These are phyloP conservation scores for Flaveria robusta DNA, from an alignment of 129 eudicot genomes.

Conservation along the genomic window DNA sequence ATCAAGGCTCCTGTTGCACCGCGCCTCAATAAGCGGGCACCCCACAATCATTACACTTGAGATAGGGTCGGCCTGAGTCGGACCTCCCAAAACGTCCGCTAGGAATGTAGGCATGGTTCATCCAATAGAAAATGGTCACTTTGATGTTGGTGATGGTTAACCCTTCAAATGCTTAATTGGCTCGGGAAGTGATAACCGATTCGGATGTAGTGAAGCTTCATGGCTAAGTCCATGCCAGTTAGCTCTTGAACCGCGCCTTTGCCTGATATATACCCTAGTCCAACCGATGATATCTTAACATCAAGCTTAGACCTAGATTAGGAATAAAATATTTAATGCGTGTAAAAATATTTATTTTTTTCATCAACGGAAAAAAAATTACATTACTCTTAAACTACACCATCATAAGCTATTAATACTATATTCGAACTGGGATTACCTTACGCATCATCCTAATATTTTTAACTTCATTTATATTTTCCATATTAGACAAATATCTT, in stretches of 20 bases:
- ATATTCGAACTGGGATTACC: too few species aligned
- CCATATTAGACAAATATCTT: too few species aligned
- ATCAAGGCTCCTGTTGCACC: conserved; percentile 50
- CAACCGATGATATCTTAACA: conserved; percentile 61
- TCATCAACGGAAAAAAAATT: too few species aligned
- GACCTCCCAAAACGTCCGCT: conserved; percentile 67
- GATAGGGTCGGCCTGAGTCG: conserved; percentile 63
- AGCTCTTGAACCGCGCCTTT: conserved; percentile 55
- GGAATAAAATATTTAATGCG: too few species aligned
- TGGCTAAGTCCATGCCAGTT: conserved; percentile 67
- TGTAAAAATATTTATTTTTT: too few species aligned
- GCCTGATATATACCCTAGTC: conserved; percentile 60
- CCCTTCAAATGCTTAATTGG: conserved; percentile 53
- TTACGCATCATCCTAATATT: too few species aligned
- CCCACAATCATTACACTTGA: conserved; percentile 94
- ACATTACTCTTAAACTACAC: too few species aligned
- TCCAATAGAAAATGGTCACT: conserved; percentile 64
- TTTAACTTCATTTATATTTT: too few species aligned
- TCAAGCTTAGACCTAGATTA: too few species aligned
- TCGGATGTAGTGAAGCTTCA: conserved; percentile 84
- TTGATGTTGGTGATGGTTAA: conserved; percentile 48
- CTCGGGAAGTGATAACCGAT: conserved; percentile 53
- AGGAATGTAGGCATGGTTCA: conserved; percentile 42
- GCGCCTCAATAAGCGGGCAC: conserved; percentile 68
- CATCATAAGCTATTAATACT: too few species aligned